A percentile compares a stretch with the other conserved stretches of the same genome.
Evolutionary conservation across 225 moss, liverwort and hornwort genomes (phyloP).

Genomic region (Pseudisothecium myosuroides): DNA sequence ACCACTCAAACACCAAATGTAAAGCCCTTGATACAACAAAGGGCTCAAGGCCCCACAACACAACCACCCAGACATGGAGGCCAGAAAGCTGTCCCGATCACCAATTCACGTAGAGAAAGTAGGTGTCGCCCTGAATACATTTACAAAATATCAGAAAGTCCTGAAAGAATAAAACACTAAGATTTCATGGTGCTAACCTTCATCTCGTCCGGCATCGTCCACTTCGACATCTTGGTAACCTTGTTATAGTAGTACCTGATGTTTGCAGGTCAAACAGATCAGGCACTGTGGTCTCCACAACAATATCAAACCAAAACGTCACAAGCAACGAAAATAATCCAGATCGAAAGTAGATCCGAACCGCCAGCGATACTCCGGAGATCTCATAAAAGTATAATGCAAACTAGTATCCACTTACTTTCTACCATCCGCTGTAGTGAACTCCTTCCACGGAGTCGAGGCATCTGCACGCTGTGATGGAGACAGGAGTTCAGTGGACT

Average conservation of each 20-base stretch:
- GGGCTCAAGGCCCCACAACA: neutral
- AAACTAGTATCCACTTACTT: conserved; percentile 45
- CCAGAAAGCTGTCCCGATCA: neutral
- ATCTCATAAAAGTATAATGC: neutral
- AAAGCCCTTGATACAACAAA: neutral
- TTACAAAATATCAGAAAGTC: neutral
- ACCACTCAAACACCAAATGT: neutral
- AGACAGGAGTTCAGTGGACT: neutral
- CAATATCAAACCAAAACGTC: neutral
- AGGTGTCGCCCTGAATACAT: neutral
- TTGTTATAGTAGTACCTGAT: conserved; percentile 95
- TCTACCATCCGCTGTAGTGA: conserved; percentile 82
- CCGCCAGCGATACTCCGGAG: neutral
- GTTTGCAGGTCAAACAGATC: neutral
- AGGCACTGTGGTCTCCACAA: neutral
- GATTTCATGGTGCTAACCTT: conserved; percentile 34
- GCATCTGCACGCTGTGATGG: conserved; percentile 87
- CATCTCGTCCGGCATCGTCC: conserved; percentile 99
- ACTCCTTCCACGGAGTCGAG: conserved; percentile 98
- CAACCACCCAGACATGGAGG: neutral
- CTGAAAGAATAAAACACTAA: neutral
- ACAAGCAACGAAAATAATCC: neutral
- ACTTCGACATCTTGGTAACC: conserved; percentile 84
- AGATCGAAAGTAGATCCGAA: neutral
- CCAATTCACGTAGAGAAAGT: neutral